Percentiles rank a stretch among this genome's conserved stretches.
Evolutionary conservation across 176 grass and related monocot species (phyloP).

Genomic region (bread wheat (Triticum aestivum)): DNA sequence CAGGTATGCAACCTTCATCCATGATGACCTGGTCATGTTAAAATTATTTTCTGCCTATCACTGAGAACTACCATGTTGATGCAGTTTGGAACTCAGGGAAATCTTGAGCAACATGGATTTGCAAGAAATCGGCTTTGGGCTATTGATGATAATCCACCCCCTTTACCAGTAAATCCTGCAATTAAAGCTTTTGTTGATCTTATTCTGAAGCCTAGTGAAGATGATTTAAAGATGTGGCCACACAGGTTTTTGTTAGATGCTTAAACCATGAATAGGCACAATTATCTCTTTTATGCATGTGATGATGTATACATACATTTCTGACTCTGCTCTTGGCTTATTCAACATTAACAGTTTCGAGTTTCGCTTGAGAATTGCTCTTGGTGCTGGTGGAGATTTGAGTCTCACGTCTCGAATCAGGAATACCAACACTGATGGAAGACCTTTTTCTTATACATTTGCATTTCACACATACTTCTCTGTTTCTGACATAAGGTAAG

Average conservation of each 20-base stretch:
- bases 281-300: conserved; percentile 15
- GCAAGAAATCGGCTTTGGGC: conserved; percentile 70
- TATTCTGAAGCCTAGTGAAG: conserved; percentile 72
- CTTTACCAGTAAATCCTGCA: conserved; percentile 47
- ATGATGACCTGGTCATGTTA: conserved; percentile 14
- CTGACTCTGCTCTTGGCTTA: conserved; percentile 4
- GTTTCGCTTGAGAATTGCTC: conserved; percentile 84
- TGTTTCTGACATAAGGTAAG: conserved; percentile 70
- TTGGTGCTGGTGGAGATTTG: conserved; percentile 81
- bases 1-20: conserved; percentile 60
- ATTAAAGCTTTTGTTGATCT: conserved; percentile 82
- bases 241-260: conserved; percentile 60
- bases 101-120: conserved; percentile 90
- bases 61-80: conserved; percentile 20
- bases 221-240: conserved; percentile 75
- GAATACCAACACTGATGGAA: conserved; percentile 84
- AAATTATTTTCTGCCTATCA: background rate
- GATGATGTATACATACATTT: background rate
- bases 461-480: conserved; percentile 97
- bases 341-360: conserved; percentile 45
- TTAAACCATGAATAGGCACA: background rate
- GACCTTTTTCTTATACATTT: conserved; percentile 81
- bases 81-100: conserved; percentile 90
- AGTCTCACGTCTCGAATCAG: conserved; percentile 85
- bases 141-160: conserved; percentile 77